Evolutionary conservation across 2,329 filamentous ascomycete genomes (phyloP).

Genomic region (Clonostachys sp.): DNA sequence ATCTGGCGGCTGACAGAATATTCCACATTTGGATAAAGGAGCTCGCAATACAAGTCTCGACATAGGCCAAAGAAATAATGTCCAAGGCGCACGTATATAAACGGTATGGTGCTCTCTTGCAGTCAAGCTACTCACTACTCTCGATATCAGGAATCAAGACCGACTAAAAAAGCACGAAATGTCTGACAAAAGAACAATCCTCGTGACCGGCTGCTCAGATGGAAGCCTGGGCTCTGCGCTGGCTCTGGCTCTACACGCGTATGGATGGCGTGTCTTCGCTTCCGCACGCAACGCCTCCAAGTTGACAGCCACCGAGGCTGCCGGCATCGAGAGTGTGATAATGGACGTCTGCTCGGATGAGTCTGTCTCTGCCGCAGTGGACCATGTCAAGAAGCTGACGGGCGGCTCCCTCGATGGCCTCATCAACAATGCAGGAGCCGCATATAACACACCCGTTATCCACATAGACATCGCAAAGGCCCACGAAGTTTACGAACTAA

Average conservation of each 20-base stretch:
- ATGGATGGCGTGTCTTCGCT: constrained; percentile 45
- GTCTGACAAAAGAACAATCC: constrained; percentile 7
- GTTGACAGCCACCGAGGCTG: constrained; percentile 24
- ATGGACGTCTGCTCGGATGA: constrained; percentile 50
- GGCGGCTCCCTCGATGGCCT: constrained; percentile 51
- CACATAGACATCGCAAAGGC: constrained; percentile 21
- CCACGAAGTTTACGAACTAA: constrained; percentile 31
- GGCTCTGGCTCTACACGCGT: constrained; percentile 24
- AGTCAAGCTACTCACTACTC: too few relatives aligned
- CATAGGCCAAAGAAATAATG: too few relatives aligned
- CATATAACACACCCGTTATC: constrained; percentile 14
- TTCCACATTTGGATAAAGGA: too few relatives aligned
- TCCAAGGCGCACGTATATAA: too few relatives aligned
- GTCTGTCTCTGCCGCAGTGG: constrained; percentile 44
- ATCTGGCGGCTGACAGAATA: too few relatives aligned
- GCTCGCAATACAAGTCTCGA: too few relatives aligned
- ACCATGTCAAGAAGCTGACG: constrained; percentile 40
- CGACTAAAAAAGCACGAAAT: neutral
- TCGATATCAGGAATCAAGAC: too few relatives aligned
- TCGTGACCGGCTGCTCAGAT: constrained; percentile 30
- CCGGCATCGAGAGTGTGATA: constrained; percentile 44
- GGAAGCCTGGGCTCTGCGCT: constrained; percentile 33
- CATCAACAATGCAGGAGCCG: constrained; percentile 52
- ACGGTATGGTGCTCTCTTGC: too few relatives aligned
- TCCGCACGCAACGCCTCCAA: constrained; percentile 47